A percentile compares a stretch with the other conserved stretches of the same genome.
phyloP scores from a whole-genome alignment of 2,329 filamentous ascomycete genomes.

The Talaromyces sp. region DNA sequence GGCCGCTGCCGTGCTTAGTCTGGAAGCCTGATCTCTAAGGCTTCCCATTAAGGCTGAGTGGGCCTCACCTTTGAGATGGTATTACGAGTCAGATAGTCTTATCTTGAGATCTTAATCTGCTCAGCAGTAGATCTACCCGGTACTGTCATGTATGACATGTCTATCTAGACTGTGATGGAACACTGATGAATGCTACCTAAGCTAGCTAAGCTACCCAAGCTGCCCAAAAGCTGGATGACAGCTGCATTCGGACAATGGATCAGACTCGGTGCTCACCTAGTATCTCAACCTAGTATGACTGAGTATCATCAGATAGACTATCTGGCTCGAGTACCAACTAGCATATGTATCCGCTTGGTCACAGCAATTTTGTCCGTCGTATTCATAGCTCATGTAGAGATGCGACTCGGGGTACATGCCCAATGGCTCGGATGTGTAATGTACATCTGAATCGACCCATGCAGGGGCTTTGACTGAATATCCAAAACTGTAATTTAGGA shows the following conservation, averaged over 20 bases:
- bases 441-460: no score
- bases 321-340: neutral
- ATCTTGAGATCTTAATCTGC: neutral
- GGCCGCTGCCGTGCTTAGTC: neutral
- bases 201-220: neutral
- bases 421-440: neutral
- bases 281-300: constrained; percentile 1
- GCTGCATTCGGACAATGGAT: constrained; percentile 12
- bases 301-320: neutral
- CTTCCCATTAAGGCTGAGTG: neutral
- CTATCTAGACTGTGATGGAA: neutral
- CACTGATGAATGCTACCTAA: constrained; percentile 1
- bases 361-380: no score
- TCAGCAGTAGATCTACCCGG: neutral
- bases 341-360: neutral
- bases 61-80: neutral
- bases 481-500: neutral
- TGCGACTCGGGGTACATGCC: neutral
- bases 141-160: neutral
- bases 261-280: neutral
- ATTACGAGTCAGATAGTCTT: neutral
- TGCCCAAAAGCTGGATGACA: neutral
- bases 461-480: neutral
- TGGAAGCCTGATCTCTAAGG: constrained; percentile 11
- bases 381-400: no score